Conservation (phyloP, 148 eudicot species). For the Heliosperma pusillum region DNA sequence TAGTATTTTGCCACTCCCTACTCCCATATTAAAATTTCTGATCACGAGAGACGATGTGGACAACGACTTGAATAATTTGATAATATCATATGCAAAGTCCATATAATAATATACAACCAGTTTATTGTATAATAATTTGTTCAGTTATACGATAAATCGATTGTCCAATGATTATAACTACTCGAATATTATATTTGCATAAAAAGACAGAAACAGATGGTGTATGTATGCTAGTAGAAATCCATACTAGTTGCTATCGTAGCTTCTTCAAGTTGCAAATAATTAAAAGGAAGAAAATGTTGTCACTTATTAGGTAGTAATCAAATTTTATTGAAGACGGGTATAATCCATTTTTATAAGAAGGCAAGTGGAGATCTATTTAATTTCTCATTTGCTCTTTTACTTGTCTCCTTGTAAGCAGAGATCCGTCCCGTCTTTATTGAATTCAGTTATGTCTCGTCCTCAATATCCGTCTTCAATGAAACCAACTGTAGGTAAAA, state of each 20-base stretch:
- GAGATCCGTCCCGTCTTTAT: too few species aligned
- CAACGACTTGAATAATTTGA: conserved; percentile 3
- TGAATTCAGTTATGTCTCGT: too few species aligned
- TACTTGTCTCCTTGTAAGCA: too few species aligned
- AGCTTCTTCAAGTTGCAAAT: conserved; percentile 16
- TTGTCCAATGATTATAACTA: conserved; percentile 13
- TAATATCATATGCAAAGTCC: background rate
- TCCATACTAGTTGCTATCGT: conserved; percentile 13
- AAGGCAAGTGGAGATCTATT: too few species aligned
- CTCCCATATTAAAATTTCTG: background rate
- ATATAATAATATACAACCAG: background rate
- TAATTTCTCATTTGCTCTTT: too few species aligned
- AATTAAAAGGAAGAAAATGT: conserved; percentile 14
- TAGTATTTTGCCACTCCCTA: too few species aligned
- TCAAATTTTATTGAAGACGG: too few species aligned
- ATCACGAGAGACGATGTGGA: background rate
- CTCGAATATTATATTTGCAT: background rate
- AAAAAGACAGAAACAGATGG: conserved; percentile 8
- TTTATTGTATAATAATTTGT: background rate
- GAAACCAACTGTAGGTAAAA: too few species aligned
- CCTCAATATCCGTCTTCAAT: too few species aligned
- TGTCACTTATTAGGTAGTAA: conserved; percentile 8
- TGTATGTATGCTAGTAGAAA: conserved; percentile 15
- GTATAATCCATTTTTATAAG: too few species aligned
- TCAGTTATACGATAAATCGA: background rate